A percentile compares a stretch with the other conserved stretches of the same genome.
phyloP scores from a whole-genome alignment of 139 green algal genomes.

The Picochlorum sp. region DNA sequence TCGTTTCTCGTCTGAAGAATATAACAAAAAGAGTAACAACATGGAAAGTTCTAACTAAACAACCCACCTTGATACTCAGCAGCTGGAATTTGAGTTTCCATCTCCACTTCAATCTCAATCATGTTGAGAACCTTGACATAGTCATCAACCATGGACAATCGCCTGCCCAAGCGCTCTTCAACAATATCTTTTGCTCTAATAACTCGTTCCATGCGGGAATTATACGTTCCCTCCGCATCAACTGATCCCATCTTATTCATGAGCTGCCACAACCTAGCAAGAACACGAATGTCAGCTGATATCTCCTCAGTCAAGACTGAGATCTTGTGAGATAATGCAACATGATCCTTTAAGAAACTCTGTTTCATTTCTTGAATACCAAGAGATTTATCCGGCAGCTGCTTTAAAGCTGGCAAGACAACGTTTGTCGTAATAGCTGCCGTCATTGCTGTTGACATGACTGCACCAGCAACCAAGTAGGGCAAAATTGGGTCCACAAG shows the following conservation, averaged over 20 bases:
- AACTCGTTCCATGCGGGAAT: conserved; percentile 57
- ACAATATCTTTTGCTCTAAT: conserved; percentile 38
- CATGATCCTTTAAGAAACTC: conserved; percentile 62
- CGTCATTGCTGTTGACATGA: conserved; percentile 14
- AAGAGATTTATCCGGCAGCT: conserved; percentile 48
- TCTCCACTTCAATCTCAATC: conserved; percentile 89
- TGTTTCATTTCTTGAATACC: conserved; percentile 52
- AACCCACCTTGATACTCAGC: conserved; percentile 26
- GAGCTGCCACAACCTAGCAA: conserved; percentile 81
- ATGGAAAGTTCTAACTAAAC: background rate
- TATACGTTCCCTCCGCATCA: conserved; percentile 29
- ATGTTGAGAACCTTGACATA: conserved; percentile 68
- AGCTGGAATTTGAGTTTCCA: conserved; percentile 55
- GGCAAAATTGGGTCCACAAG: conserved; percentile 69
- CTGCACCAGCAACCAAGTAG: conserved; percentile 37
- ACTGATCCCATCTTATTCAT: conserved; percentile 80
- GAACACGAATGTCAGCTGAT: conserved; percentile 60
- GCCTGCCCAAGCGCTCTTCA: conserved; percentile 44
- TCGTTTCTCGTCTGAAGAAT: no score
- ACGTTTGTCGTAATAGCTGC: conserved; percentile 34
- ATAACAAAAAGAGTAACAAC: background rate
- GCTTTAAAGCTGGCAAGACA: conserved; percentile 69
- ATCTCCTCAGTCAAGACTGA: conserved; percentile 32
- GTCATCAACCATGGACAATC: conserved; percentile 62
- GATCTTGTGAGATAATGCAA: conserved; percentile 19